Conservation (phyloP, 805 yeast genomes). For the Saccharomycopsis malanga region DNA sequence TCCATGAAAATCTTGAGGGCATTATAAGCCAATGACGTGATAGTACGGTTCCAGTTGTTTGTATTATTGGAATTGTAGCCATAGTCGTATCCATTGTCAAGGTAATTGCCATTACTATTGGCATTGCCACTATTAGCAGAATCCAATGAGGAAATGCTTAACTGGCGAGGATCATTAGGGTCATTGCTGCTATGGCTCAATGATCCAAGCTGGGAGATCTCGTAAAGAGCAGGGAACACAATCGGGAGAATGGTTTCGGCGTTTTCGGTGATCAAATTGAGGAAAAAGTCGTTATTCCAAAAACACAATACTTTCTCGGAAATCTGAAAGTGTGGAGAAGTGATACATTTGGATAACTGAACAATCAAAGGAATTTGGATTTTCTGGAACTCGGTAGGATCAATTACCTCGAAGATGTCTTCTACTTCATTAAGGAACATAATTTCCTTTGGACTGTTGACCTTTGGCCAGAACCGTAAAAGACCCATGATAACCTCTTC, state of each 20-base stretch:
- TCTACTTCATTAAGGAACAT: conserved; percentile 95
- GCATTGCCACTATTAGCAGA: conserved; percentile 23
- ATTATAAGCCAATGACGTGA: conserved; percentile 82
- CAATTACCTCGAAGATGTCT: conserved; percentile 94
- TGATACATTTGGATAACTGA: conserved; percentile 87
- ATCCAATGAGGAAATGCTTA: conserved; percentile 22
- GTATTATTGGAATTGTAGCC: conserved; percentile 19
- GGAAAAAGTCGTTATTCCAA: conserved; percentile 93
- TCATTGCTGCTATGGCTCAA: conserved; percentile 19
- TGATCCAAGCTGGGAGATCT: conserved; percentile 45
- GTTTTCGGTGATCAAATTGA: conserved; percentile 83
- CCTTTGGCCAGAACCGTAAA: conserved; percentile 93
- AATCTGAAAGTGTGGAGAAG: conserved; percentile 95
- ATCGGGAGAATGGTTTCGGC: conserved; percentile 91
- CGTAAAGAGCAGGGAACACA: conserved; percentile 82
- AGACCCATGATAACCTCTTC: conserved; percentile 96
- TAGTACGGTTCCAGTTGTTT: conserved; percentile 85
- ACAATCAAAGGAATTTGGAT: conserved; percentile 91
- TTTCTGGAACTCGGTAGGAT: conserved; percentile 84
- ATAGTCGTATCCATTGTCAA: conserved; percentile 25
- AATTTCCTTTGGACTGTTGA: conserved; percentile 89
- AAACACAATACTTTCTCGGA: conserved; percentile 89
- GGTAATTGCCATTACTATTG: conserved; percentile 20
- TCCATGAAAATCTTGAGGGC: conserved; percentile 91
- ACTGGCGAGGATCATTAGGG: background rate